A percentile compares a stretch with the other conserved stretches of the same genome.
Evolutionary conservation across 768 basidiomycete species (phyloP).

Genomic region (Lyophyllum atratum): DNA sequence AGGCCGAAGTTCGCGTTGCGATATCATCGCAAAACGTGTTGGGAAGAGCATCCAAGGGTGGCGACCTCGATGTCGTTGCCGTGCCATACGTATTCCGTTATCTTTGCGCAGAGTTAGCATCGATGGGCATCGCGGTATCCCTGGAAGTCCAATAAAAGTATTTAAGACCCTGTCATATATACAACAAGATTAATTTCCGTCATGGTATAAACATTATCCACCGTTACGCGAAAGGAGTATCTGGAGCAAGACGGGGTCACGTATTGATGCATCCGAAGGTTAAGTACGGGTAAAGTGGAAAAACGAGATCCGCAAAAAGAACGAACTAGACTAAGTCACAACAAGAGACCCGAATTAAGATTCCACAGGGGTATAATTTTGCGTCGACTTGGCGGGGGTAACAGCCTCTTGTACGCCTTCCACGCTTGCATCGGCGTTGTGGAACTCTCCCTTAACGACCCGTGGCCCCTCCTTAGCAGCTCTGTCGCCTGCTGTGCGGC

Average conservation of each 20-base stretch:
- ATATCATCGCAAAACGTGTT: slow-evolving; percentile 72
- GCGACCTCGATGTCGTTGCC: slow-evolving; percentile 92
- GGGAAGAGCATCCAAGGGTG: slow-evolving; percentile 59
- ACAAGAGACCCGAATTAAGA: not conserved
- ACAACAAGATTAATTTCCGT: slow-evolving; percentile 10
- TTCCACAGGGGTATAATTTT: slow-evolving; percentile 8
- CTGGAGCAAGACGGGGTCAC: not conserved
- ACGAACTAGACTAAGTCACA: not conserved
- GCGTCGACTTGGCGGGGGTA: not conserved
- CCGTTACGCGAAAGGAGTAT: not conserved
- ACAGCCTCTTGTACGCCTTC: not conserved
- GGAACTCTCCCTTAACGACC: not conserved
- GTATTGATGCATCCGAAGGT: not conserved
- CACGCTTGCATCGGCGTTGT: not conserved
- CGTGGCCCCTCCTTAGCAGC: not conserved
- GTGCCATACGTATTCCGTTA: slow-evolving; percentile 95
- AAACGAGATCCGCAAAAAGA: not conserved
- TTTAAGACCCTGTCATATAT: slow-evolving; percentile 2
- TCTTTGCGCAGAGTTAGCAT: slow-evolving; percentile 94
- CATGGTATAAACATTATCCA: slow-evolving; percentile 8
- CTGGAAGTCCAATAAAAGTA: slow-evolving; percentile 63
- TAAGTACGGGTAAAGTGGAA: not conserved
- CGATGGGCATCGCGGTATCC: slow-evolving; percentile 95
- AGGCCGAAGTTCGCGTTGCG: slow-evolving; percentile 60
- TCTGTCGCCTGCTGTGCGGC: not conserved